Evolutionary conservation across 73 alveolate species (phyloP).

Genomic region (Tetrahymena elliotti): DNA sequence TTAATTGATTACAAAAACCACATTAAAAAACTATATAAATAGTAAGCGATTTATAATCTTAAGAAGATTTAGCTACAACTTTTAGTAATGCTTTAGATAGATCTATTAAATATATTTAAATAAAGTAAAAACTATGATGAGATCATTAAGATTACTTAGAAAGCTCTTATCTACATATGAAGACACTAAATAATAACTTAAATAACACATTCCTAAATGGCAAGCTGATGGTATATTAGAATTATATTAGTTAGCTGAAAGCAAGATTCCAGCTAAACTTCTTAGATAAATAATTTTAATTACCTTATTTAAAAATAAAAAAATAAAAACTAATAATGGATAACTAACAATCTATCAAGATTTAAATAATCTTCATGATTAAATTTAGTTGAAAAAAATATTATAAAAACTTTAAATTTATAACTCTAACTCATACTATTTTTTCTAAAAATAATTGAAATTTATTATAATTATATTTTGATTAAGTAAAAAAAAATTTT

Average conservation of each 20-base stretch:
- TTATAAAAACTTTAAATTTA: too few relatives aligned
- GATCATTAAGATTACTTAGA: too few relatives aligned
- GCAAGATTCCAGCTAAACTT: neutral
- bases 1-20: neutral
- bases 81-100: neutral
- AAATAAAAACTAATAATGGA: neutral
- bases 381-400: too few relatives aligned
- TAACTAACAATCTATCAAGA: neutral
- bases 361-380: neutral
- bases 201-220: neutral
- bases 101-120: neutral
- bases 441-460: neutral
- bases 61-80: neutral
- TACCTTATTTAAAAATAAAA: neutral
- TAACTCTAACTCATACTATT: neutral
- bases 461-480: too few relatives aligned
- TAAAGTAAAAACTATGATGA: too few relatives aligned
- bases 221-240: neutral
- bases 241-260: neutral
- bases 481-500: too few relatives aligned
- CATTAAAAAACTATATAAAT: neutral
- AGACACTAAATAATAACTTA: neutral
- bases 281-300: neutral
- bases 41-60: neutral
- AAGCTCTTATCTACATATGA: too few relatives aligned